Evolutionary conservation across 768 basidiomycete genomes (phyloP), one percentile per base, ranked within the genome.

Genomic region (Sporobolomyces roseus): DNA sequence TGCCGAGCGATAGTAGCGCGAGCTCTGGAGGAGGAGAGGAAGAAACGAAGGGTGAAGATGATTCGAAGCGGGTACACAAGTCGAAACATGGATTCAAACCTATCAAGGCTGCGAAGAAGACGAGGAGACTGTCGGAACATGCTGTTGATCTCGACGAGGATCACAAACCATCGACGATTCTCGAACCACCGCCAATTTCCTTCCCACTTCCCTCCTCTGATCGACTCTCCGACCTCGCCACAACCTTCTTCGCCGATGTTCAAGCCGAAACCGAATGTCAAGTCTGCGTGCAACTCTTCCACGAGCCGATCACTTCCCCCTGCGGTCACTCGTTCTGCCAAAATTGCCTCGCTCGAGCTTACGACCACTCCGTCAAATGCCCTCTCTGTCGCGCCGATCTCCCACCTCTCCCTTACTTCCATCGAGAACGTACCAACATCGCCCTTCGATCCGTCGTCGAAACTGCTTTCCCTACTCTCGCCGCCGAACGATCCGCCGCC

Each of bases 271-370:
- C 94, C 62, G 87, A 85, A 25, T 98, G 94, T 78, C 89, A 93
- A 78, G 93, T 98, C 38, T 98, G 94, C 79, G 89, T 89, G 76
- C 83, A 83, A 76, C 80, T 96, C 45, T 82, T 93, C 72, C 86
- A 86, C 79, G 86, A 90, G 71, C 93, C 94, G 8, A 83, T 93
- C 58, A 97, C 94, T 21, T 90, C 93, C 4, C 90, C 91, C 17
- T 97, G 94, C 79, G 93, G 97, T 78, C 94, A 98, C 80, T 92
- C 93, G 0, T 98, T 93, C 80, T 98, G 94, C 77, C 81, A 85
- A 12, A 86, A 85, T 74, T 98, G 94, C 79, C 84, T 98, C 33
- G 88, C 91, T 66, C 87, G 94, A 43, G 87, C 91, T 4, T 83
- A 94, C 69, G 94, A 98, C 78, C 91, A 97, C 79, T 87, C 83